Evolutionary conservation across 163 green algal genomes (phyloP).

Genomic region (Prototheca wickerhamii): DNA sequence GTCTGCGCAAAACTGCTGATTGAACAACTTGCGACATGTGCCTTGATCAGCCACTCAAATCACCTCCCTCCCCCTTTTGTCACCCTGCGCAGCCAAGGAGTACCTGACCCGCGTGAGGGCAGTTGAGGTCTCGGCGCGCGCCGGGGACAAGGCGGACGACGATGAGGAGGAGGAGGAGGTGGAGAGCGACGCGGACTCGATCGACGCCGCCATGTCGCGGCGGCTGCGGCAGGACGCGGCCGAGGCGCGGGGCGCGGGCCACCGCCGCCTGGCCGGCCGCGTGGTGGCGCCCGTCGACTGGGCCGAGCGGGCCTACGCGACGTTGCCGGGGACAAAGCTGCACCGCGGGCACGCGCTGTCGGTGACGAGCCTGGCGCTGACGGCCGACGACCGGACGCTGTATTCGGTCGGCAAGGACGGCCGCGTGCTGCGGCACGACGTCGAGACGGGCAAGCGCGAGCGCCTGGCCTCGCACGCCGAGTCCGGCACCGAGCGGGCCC

Average conservation of each 20-base stretch:
- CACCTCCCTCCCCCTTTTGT: neutral
- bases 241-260: conserved; percentile 43
- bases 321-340: conserved; percentile 4
- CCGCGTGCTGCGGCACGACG: conserved; percentile 59
- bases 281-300: conserved; percentile 41
- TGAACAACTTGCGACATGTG: neutral
- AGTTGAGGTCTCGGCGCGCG: conserved; percentile 17
- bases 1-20: neutral
- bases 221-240: conserved; percentile 41
- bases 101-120: conserved; percentile 68
- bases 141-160: conserved; percentile 34
- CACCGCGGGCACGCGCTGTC: conserved; percentile 42
- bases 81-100: conserved; percentile 43
- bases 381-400: conserved; percentile 53
- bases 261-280: conserved; percentile 43
- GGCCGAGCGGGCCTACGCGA: neutral
- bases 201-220: conserved; percentile 29
- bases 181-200: conserved; percentile 17
- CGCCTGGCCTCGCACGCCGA: neutral
- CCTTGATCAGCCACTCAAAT: conserved; percentile 1
- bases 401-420: conserved; percentile 84
- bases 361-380: conserved; percentile 70
- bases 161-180: conserved; percentile 38
- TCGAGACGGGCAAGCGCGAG: conserved; percentile 53
- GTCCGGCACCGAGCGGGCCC: neutral